phyloP scores from a whole-genome alignment of 306 rosid species.

The Sesbania bispinosa region DNA sequence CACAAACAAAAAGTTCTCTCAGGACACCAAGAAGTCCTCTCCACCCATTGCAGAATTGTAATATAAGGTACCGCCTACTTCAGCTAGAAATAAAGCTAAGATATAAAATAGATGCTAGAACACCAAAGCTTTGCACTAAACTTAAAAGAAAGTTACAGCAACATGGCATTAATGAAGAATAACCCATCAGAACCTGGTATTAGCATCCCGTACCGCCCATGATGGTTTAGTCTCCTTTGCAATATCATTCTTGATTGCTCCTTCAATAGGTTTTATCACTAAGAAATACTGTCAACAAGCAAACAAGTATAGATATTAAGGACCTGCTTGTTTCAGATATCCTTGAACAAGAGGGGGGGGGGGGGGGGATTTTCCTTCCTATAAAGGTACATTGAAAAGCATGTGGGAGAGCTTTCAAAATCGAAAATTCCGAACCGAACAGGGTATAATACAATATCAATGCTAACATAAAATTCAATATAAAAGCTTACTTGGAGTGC shows the following conservation, averaged over 20 bases:
- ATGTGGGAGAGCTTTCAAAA: background rate
- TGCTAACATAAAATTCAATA: background rate
- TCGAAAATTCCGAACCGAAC: background rate
- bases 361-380: background rate
- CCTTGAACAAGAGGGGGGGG: background rate
- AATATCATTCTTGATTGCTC: constrained; percentile 53
- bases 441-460: background rate
- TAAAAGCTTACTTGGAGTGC: constrained; percentile 54
- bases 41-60: background rate
- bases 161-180: background rate
- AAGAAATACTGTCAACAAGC: constrained; percentile 47
- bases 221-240: constrained; percentile 52
- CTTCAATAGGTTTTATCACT: constrained; percentile 56
- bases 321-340: background rate
- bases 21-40: background rate
- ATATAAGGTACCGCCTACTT: background rate
- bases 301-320: background rate
- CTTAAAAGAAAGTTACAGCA: background rate
- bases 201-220: constrained; percentile 50
- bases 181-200: background rate
- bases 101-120: background rate
- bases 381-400: background rate
- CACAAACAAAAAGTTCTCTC: background rate
- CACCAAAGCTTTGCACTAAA: background rate
- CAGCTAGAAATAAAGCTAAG: background rate